Conservation (phyloP, 495 filamentous ascomycete genomes). For the Hypoxylon rickii region DNA sequence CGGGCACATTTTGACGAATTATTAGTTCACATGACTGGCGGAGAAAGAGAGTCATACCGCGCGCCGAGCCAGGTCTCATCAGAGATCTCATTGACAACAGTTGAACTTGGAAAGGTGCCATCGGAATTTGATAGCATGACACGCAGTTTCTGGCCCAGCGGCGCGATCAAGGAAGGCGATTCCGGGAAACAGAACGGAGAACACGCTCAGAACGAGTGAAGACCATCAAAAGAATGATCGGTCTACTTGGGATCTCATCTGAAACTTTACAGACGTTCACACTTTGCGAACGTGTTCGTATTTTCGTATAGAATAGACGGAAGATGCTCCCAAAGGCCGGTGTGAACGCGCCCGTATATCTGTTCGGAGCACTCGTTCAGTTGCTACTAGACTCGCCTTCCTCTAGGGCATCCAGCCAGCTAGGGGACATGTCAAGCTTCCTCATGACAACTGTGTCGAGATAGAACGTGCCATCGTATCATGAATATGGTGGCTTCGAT, state of each 20-base stretch:
- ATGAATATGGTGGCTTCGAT: too few species aligned
- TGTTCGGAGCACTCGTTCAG: too few species aligned
- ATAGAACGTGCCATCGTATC: too few species aligned
- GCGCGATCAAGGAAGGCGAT: not conserved
- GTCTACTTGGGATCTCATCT: not conserved
- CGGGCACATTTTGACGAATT: not conserved
- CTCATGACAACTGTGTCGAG: too few species aligned
- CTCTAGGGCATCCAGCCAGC: too few species aligned
- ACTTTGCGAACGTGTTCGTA: too few species aligned
- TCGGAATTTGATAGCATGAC: constrained; percentile 31
- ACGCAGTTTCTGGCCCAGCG: constrained; percentile 26
- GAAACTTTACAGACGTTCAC: not conserved
- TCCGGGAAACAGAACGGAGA: not conserved
- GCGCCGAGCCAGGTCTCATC: constrained; percentile 29
- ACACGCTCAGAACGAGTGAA: not conserved
- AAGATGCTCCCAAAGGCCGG: too few species aligned
- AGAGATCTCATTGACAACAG: constrained; percentile 31
- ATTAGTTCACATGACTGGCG: constrained; percentile 20
- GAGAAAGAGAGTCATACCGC: constrained; percentile 13
- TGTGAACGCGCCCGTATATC: too few species aligned
- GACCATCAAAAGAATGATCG: not conserved
- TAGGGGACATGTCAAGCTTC: too few species aligned
- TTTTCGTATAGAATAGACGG: too few species aligned
- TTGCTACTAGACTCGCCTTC: too few species aligned
- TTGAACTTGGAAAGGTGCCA: constrained; percentile 24